phyloP scores from a whole-genome alignment of 257 asterid species.

The Przewalskia tangutica region DNA sequence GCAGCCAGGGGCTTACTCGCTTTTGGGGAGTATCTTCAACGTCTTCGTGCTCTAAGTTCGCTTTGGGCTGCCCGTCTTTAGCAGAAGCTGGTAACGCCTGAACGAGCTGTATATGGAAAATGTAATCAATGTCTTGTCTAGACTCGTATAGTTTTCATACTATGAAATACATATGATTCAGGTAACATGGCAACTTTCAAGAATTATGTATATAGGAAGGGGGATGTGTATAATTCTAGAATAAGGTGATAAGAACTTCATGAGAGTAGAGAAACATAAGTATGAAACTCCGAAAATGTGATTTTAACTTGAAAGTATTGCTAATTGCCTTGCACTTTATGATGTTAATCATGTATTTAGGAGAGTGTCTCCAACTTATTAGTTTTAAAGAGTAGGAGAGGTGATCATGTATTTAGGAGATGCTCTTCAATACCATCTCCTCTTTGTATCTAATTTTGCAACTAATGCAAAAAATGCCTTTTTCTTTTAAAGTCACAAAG shows the following conservation, averaged over 20 bases:
- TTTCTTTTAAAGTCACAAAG: too few relatives aligned
- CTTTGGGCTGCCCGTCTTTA: slow-evolving; percentile 17
- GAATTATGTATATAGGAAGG: slow-evolving; percentile 2
- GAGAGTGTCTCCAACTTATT: background rate
- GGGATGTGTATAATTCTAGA: slow-evolving; percentile 2
- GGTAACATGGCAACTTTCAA: background rate
- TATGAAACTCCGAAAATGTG: background rate
- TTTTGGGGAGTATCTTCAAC: slow-evolving; percentile 35
- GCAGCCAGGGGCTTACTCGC: slow-evolving; percentile 33
- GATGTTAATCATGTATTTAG: background rate
- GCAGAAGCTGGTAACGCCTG: background rate
- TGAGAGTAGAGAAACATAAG: background rate
- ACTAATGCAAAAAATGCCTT: background rate
- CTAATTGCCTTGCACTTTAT: background rate
- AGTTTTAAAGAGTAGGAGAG: background rate
- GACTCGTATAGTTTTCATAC: background rate
- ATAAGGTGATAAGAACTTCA: background rate
- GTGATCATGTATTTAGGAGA: too few relatives aligned
- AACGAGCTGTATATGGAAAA: background rate
- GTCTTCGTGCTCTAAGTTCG: slow-evolving; percentile 31
- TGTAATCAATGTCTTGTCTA: background rate
- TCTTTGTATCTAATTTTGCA: background rate
- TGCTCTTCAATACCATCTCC: background rate
- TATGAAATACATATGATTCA: background rate
- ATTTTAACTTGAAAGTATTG: background rate